Evolutionary conservation across 805 yeast species (phyloP).

Genomic region (Pichia cabralensis): DNA sequence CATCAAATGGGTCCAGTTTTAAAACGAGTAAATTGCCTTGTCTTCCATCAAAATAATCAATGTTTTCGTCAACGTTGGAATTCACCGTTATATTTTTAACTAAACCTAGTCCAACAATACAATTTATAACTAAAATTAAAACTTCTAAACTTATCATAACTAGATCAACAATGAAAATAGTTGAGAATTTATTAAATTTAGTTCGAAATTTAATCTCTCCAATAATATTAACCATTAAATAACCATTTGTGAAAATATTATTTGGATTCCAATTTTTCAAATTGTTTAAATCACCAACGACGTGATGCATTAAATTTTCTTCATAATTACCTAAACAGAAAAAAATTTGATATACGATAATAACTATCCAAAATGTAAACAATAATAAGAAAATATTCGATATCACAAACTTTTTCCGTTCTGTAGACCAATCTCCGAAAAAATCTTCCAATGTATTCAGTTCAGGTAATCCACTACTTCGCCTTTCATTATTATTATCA

Average conservation of each 20-base stretch:
- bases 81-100: slow-evolving; percentile 6
- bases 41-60: slow-evolving; percentile 30
- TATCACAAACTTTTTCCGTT: not conserved
- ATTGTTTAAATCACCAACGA: slow-evolving; percentile 4
- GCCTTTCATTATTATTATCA: not conserved
- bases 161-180: slow-evolving; percentile 23
- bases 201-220: slow-evolving; percentile 30
- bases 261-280: slow-evolving; percentile 4
- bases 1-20: slow-evolving; percentile 25
- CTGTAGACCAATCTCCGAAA: not conserved
- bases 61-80: not conserved
- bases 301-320: slow-evolving; percentile 10
- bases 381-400: slow-evolving; percentile 17
- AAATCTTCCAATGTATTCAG: too few relatives aligned
- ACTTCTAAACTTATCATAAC: slow-evolving; percentile 24
- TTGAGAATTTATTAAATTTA: slow-evolving; percentile 20
- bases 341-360: slow-evolving; percentile 28
- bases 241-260: slow-evolving; percentile 26
- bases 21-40: slow-evolving; percentile 32
- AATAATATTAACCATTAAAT: slow-evolving; percentile 33
- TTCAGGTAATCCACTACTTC: too few relatives aligned
- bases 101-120: slow-evolving; percentile 20
- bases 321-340: slow-evolving; percentile 20
- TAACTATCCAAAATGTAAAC: slow-evolving; percentile 16
- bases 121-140: slow-evolving; percentile 23